phyloP scores from a whole-genome alignment of 2,329 filamentous ascomycete genomes.

The Epichloe baconii region DNA sequence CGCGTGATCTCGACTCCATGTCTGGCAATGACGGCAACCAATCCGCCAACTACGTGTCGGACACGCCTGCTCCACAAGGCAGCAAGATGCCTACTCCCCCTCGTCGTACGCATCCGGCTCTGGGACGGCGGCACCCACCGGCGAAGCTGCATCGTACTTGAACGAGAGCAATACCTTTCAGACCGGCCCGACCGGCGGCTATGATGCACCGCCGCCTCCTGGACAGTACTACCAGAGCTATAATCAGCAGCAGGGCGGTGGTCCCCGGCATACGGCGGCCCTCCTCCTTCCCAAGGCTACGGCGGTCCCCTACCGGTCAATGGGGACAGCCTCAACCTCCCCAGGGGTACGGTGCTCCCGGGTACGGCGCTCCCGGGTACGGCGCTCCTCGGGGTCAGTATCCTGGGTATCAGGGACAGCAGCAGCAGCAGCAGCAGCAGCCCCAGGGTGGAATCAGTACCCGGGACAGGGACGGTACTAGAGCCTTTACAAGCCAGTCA shows the following conservation, averaged over 20 bases:
- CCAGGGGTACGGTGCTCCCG: conserved; percentile 9
- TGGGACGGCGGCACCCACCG: conserved; percentile 19
- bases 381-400: conserved; percentile 12
- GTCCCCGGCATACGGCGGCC: conserved; percentile 9
- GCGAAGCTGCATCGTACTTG: conserved; percentile 21
- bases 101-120: conserved; percentile 16
- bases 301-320: conserved; percentile 10
- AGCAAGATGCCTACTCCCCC: conserved; percentile 16
- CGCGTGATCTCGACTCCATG: conserved; percentile 43
- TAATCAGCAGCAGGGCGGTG: conserved; percentile 10
- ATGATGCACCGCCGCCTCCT: conserved; percentile 21
- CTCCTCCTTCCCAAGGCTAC: conserved; percentile 9
- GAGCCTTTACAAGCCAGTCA: background rate
- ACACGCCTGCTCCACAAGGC: conserved; percentile 23
- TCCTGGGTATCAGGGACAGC: conserved; percentile 12
- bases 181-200: conserved; percentile 13
- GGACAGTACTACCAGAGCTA: conserved; percentile 21
- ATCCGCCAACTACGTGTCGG: conserved; percentile 23
- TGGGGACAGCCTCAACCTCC: conserved; percentile 8
- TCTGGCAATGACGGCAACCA: conserved; percentile 32
- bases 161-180: conserved; percentile 8
- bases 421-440: conserved; percentile 10
- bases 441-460: conserved; percentile 22
- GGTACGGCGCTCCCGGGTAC: conserved; percentile 14
- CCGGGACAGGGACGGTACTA: conserved; percentile 21